Percentiles rank a stretch among this genome's conserved stretches.
Conservation (phyloP, 306 rosid genomes). For the Quercus ilex region DNA sequence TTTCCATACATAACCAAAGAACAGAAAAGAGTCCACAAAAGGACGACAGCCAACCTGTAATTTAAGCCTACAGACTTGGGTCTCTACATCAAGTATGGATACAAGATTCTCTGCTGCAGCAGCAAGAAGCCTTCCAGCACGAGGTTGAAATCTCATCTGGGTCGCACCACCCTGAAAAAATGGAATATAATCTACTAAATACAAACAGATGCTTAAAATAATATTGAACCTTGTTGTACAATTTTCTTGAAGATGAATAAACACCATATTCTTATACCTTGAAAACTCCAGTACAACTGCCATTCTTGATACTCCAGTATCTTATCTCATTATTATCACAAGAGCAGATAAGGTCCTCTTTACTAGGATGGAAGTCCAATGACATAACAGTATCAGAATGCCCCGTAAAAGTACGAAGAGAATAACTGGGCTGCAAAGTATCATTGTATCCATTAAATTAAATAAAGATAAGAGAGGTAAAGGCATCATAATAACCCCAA, state of each 20-base stretch:
- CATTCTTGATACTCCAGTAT: slow-evolving; percentile 76
- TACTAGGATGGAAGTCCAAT: slow-evolving; percentile 79
- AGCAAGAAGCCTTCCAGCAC: slow-evolving; percentile 65
- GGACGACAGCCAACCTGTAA: slow-evolving; percentile 45
- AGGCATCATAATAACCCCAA: too few species aligned
- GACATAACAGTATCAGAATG: slow-evolving; percentile 63
- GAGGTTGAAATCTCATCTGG: slow-evolving; percentile 79
- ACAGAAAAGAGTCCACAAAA: neutral
- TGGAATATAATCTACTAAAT: slow-evolving; percentile 8
- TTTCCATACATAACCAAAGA: too few species aligned
- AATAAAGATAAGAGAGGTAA: neutral
- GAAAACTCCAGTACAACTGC: slow-evolving; percentile 57
- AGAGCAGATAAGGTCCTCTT: slow-evolving; percentile 72
- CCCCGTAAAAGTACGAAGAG: slow-evolving; percentile 68
- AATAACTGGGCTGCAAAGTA: slow-evolving; percentile 64
- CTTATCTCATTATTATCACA: slow-evolving; percentile 70
- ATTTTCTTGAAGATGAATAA: slow-evolving; percentile 13
- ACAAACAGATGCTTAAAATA: neutral
- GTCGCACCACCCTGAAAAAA: slow-evolving; percentile 69
- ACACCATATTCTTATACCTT: slow-evolving; percentile 45
- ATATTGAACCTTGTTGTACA: neutral
- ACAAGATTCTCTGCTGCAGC: slow-evolving; percentile 51
- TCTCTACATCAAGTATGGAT: slow-evolving; percentile 64
- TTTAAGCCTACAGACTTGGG: slow-evolving; percentile 43
- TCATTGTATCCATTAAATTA: slow-evolving; percentile 9